phyloP scores from a whole-genome alignment of 345 rosid species.

The Populus nigra region DNA sequence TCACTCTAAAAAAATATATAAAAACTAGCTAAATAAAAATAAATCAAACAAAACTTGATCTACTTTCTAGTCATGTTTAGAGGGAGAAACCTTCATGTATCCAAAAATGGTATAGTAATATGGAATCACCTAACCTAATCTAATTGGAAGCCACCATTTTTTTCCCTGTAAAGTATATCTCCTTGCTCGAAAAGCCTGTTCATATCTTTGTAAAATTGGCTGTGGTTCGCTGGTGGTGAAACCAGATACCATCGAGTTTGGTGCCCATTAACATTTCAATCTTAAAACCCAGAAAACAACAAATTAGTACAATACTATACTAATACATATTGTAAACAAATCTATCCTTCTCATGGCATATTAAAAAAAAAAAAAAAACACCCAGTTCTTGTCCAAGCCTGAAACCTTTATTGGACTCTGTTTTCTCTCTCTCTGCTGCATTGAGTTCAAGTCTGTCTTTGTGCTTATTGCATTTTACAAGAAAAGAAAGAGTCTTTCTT shows the following conservation, averaged over 20 bases:
- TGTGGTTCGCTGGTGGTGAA: neutral
- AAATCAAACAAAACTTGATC: no score
- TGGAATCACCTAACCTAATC: no score
- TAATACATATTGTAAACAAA: neutral
- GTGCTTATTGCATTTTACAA: neutral
- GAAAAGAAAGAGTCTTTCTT: neutral
- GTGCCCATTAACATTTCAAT: neutral
- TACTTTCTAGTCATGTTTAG: no score
- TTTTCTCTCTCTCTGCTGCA: neutral
- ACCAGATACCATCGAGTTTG: neutral
- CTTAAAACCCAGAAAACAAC: neutral
- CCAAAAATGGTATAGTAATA: no score
- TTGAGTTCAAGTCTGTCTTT: neutral
- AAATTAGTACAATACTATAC: no score
- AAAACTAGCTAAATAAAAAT: no score
- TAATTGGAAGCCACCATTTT: no score
- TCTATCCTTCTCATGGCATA: neutral
- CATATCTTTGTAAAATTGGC: no score
- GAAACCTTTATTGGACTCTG: neutral
- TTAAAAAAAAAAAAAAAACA: neutral
- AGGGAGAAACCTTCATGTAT: no score
- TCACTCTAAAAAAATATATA: no score
- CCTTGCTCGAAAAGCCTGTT: no score
- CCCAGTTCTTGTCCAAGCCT: neutral
- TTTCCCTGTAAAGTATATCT: no score